phyloP scores from a whole-genome alignment of 164 flowering plant genomes.

The Aristolochia californica region DNA sequence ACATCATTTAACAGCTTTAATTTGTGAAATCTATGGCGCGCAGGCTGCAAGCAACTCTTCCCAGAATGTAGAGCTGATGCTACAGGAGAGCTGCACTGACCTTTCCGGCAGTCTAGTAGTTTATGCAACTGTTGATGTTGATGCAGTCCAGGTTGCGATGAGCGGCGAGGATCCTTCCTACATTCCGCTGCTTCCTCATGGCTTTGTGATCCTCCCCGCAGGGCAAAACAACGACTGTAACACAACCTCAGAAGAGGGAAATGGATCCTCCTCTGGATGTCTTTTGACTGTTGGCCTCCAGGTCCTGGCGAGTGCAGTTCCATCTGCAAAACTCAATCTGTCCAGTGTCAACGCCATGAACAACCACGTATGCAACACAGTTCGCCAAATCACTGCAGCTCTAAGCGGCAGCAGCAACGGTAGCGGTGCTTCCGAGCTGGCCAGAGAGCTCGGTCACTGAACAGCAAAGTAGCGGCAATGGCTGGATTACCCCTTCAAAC shows the following conservation, averaged over 20 bases:
- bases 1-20: too few species aligned
- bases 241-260: slow-evolving; percentile 5
- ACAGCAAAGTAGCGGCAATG: slow-evolving; percentile 3
- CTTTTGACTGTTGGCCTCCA: slow-evolving; percentile 78
- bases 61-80: slow-evolving; percentile 76
- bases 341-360: slow-evolving; percentile 61
- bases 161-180: slow-evolving; percentile 81
- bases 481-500: slow-evolving; percentile 18
- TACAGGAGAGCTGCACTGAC: slow-evolving; percentile 93
- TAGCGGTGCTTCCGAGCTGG: neutral
- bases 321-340: slow-evolving; percentile 62
- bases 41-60: slow-evolving; percentile 90
- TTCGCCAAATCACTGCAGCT: slow-evolving; percentile 53
- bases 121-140: slow-evolving; percentile 70
- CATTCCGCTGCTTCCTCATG: slow-evolving; percentile 80
- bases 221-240: slow-evolving; percentile 4
- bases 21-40: slow-evolving; percentile 6
- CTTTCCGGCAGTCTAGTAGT: slow-evolving; percentile 68
- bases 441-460: slow-evolving; percentile 5
- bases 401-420: slow-evolving; percentile 18
- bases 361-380: slow-evolving; percentile 58
- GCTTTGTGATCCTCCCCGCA: slow-evolving; percentile 52
- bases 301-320: slow-evolving; percentile 61
- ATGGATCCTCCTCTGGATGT: slow-evolving; percentile 32
- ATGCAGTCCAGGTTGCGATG: slow-evolving; percentile 69